phyloP scores from a whole-genome alignment of 306 rosid genomes.

The Castanea mollissima region DNA sequence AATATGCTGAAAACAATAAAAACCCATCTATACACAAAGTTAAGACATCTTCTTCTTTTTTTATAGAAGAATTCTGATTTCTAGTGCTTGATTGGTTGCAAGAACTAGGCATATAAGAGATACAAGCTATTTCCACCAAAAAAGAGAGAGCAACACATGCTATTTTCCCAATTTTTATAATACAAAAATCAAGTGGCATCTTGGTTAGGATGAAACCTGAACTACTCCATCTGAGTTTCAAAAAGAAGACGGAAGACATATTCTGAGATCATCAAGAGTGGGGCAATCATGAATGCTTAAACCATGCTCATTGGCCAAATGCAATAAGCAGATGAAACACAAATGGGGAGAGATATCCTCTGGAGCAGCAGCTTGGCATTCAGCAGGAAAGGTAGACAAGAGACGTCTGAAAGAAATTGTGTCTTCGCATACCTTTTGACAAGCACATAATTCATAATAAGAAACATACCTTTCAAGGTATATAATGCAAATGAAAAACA shows the following conservation, averaged over 20 bases:
- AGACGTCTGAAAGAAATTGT: slow-evolving; percentile 15
- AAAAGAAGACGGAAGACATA: slow-evolving; percentile 18
- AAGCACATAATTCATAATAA: not conserved
- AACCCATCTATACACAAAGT: not conserved
- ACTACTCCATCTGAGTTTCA: not conserved
- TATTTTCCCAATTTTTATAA: not conserved
- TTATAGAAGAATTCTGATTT: not conserved
- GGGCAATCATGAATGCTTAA: slow-evolving; percentile 22
- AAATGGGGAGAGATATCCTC: slow-evolving; percentile 34
- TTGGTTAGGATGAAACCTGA: slow-evolving; percentile 7
- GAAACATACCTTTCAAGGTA: not conserved
- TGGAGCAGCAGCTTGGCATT: slow-evolving; percentile 15
- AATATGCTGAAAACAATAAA: not conserved
- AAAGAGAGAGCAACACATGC: not conserved
- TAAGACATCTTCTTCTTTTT: not conserved
- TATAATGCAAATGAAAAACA: not conserved
- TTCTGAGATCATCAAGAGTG: slow-evolving; percentile 25
- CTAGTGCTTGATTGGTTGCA: not conserved
- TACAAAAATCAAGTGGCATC: not conserved
- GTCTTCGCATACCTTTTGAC: slow-evolving; percentile 5
- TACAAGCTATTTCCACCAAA: not conserved
- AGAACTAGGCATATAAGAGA: not conserved
- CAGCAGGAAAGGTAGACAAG: slow-evolving; percentile 18
- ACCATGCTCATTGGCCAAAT: slow-evolving; percentile 25
- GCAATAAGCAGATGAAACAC: slow-evolving; percentile 35